Base-by-base conservation (phyloP, 2,329 filamentous ascomycete genomes). In the Talaromyces albobiverticillius region DNA sequence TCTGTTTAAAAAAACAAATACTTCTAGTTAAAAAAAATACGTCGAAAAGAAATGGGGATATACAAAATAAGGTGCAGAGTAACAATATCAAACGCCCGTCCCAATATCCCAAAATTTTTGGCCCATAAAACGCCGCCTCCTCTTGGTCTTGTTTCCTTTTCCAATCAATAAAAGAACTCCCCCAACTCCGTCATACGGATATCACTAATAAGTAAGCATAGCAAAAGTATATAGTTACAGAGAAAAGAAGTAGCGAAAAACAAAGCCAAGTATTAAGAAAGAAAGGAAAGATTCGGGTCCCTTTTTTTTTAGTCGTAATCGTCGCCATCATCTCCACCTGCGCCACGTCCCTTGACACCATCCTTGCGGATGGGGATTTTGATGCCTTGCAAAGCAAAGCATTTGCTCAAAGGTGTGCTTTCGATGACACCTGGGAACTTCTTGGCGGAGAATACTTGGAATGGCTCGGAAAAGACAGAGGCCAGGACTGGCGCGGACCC, bases 371-470 rank as follows among this genome's bases (percentile, higher is more conserved):
- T 96, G 0, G 93, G 93, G 22, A 97, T 96, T 73, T 96, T 96
- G 73, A 96, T 95, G 22, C 94, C 94, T 67, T 99, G 94, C 1
- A 83, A 80, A 3, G 94, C 93, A 74, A 99, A 97, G 58, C 85
- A 89, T 71, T 95, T 96, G 79, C 92, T 96, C 16, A 97, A 76
- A 3, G 85, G 75, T 0, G 94, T 99, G 70, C 89, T 95, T 69
- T 97, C 93, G 55, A 95, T 96, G 1, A 99, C 94, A 38, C 94
- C 94, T 0, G 94, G 94, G 71, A 99, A 99, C 67, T 96, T 96
- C 80, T 99, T 99, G 46, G 94, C 94, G 2, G 90, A 95, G 73
- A 88, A 97, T 26, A 99, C 94, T 51, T 90, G 89, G 77, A 99
- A 97, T 2, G 85, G 81, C 4, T 95, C 88, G 46, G 89, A 95